Conservation (phyloP, 306 rosid genomes). For the Quercus glauca region DNA sequence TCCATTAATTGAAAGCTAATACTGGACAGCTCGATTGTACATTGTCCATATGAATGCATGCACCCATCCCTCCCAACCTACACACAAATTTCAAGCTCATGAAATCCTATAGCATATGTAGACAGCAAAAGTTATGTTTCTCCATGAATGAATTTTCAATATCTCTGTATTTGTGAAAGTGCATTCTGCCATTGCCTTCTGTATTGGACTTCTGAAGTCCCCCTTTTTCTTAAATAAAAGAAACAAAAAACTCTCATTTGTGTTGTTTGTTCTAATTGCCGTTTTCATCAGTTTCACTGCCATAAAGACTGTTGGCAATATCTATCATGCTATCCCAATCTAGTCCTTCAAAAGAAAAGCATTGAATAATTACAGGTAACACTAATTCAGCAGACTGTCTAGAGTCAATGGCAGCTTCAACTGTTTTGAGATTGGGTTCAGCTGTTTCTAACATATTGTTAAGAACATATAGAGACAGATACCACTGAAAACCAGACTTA, state of each 20-base stretch:
- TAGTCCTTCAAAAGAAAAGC: background rate
- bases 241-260: too few species aligned
- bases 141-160: background rate
- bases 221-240: too few species aligned
- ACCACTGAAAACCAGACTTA: too few species aligned
- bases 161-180: background rate
- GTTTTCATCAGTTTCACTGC: background rate
- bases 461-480: too few species aligned
- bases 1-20: slow-evolving; percentile 13
- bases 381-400: background rate
- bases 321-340: background rate
- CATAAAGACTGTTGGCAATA: background rate
- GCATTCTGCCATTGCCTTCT: background rate
- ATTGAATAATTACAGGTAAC: background rate
- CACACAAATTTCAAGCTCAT: background rate
- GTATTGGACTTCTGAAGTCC: background rate
- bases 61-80: background rate
- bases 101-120: background rate
- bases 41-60: background rate
- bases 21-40: background rate
- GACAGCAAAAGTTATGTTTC: background rate
- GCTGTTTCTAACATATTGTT: background rate
- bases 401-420: background rate
- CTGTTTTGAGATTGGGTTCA: background rate
- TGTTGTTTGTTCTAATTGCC: background rate